Percentiles rank a stretch among this genome's conserved stretches.
Conservation (phyloP, 805 yeast genomes). For the Kazachstania viticola region DNA sequence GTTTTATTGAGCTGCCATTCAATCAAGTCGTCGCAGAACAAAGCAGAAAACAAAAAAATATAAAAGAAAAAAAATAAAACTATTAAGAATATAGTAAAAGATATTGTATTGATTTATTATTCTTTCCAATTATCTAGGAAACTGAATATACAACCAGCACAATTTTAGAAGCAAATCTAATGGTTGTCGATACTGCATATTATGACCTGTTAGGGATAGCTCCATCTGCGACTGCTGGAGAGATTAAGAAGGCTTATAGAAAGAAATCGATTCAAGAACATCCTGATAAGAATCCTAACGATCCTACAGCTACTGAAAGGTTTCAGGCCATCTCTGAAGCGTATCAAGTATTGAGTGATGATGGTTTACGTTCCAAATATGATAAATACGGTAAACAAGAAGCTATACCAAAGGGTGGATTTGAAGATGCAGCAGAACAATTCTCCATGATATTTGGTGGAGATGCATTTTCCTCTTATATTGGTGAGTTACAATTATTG, state of each 20-base stretch:
- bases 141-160: too few relatives aligned
- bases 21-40: neutral
- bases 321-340: constrained; percentile 57
- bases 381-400: constrained; percentile 69
- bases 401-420: constrained; percentile 58
- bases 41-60: neutral
- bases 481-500: constrained; percentile 77
- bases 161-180: constrained; percentile 19
- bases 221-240: constrained; percentile 47
- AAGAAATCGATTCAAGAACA: constrained; percentile 66
- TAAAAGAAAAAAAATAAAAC: neutral
- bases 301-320: constrained; percentile 62
- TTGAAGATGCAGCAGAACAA: constrained; percentile 65
- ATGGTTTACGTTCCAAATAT: constrained; percentile 49
- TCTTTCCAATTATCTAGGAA: too few relatives aligned
- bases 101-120: too few relatives aligned
- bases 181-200: constrained; percentile 69
- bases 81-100: too few relatives aligned
- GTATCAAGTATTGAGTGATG: constrained; percentile 65
- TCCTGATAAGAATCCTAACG: constrained; percentile 73
- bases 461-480: constrained; percentile 73
- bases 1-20: too few relatives aligned
- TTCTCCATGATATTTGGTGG: constrained; percentile 76
- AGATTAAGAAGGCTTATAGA: constrained; percentile 71
- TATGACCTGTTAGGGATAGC: constrained; percentile 55